Evolutionary conservation across 352 stramenopile genomes (phyloP), one percentile per base, ranked within the genome.

Genomic region (Globisporangium iwayamae): DNA sequence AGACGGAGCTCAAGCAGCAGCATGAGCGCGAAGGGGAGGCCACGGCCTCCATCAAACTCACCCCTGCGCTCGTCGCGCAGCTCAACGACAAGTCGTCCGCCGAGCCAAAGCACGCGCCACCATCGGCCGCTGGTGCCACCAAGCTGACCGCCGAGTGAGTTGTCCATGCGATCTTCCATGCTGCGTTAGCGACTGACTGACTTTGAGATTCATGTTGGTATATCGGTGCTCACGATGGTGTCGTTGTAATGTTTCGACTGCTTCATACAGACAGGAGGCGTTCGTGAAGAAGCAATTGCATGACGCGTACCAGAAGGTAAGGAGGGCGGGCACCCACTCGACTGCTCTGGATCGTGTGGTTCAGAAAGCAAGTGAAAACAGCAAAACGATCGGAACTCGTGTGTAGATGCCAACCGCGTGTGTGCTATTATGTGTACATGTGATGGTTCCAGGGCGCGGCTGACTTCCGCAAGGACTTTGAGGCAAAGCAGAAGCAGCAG

Each of bases 251-350:
- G 8, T 68, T 41, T 55, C 13, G 25, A 20, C 25, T 46, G 14
- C 22, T 46, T 5, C 1, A 90, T 79, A 34, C 78, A 92, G 83
- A 38, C 78, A 89, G 65, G 72, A 90, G n/a, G 73, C 62, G 22
- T 67, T 67, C 46, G 68, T 90, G 28, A 89, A 94, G 65, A 85
- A 91, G 70, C 80, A 91, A 64, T 60, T 90, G 57, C 83, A 89
- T 72, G 67, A 90, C 62, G 85, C 85, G 52, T 94, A 94, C 65
- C 41, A 71, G 43, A 91, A 91, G 81, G 85, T 90, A 34, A 48
- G 55, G 51, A 6, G 13, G 7, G 9, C 4, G 13, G 7, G 9
- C 14, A 46, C 14, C 22, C 30, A 4, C 39, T 43, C 13, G 0
- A 18, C 57, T 11, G 36, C 4, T 46, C 2, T 48, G 43, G 16